These are phyloP conservation scores for Cyberlindnera meyerae DNA, from an alignment of 805 yeast genomes.

Conservation along the genomic window DNA sequence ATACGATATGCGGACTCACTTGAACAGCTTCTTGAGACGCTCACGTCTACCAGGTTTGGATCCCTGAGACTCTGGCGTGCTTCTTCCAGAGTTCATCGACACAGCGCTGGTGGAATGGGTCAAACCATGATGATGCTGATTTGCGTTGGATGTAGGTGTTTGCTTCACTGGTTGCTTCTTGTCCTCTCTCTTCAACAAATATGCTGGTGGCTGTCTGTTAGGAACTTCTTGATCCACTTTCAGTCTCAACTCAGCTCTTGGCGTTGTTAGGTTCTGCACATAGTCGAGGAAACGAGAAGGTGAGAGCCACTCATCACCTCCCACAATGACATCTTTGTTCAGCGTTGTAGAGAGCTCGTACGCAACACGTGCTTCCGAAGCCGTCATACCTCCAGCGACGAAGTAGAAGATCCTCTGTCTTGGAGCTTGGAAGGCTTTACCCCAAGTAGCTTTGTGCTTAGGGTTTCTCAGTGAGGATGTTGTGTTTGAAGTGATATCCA, in stretches of 20 bases:
- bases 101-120: no score
- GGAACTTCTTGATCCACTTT: constrained; percentile 30
- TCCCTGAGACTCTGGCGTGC: no score
- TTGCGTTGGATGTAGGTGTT: background rate
- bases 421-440: constrained; percentile 39
- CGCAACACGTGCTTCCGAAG: constrained; percentile 71
- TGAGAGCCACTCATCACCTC: constrained; percentile 69
- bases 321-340: constrained; percentile 73
- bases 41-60: constrained; percentile 40
- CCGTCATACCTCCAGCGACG: constrained; percentile 86
- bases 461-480: constrained; percentile 60
- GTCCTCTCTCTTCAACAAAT: constrained; percentile 36
- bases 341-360: constrained; percentile 60
- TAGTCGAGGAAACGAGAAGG: constrained; percentile 40
- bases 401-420: constrained; percentile 74
- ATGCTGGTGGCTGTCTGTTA: constrained; percentile 38
- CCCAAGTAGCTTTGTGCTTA: constrained; percentile 75
- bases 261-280: constrained; percentile 31
- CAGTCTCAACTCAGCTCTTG: constrained; percentile 40
- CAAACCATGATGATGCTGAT: constrained; percentile 4
- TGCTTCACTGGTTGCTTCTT: constrained; percentile 3
- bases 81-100: no score
- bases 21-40: constrained; percentile 44
- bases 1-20: no score
- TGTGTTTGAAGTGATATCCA: constrained; percentile 29